Base-by-base conservation (phyloP, 768 basidiomycete species). In the Fistulinella prunicolor region DNA sequence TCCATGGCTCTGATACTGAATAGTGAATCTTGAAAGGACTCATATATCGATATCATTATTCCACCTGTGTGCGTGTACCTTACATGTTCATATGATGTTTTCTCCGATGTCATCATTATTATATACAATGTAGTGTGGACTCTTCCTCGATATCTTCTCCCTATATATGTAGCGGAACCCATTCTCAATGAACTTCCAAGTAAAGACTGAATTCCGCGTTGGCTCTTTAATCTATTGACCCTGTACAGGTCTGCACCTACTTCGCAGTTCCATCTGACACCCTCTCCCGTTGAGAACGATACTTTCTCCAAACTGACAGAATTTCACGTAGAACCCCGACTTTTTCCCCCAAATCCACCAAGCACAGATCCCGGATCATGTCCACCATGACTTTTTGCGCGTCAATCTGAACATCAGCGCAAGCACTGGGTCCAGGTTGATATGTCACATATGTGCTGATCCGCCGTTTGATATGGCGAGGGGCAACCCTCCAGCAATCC, bases 21-120 rank as follows among this genome's bases (percentile, higher is more conserved):
- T 43, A 39, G 40, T 42, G 49, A 32, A 44, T 49, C 43, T 51
- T 55, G 23, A 37, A 28, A 47, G 43, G 36, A 53, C 34, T 6
- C 0, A n/a, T n/a, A n/a, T 51, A 5, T 37, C 7, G 40, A 46
- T 57, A 55, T 56, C 40, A 56, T 55, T 61, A 59, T 65, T 54
- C 24, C 21, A 39, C 45, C 28, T 32, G n/a, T 40, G 47, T 46
- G 34, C 34, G 42, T 66, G 56, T 64, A 66, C 32, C 55, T 44
- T 51, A 47, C 52, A 41, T 62, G 51, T 51, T 28, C 30, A 13
- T 13, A 16, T 34, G 32, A 34, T 28, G 26, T 28, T 28, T 28
- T 47, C 34, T 47, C 42, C 46, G 42, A 34, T 57, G 35, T 42
- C 46, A 51, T 21, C 43, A 40, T 45, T 51, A 52, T 47, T 53